Evolutionary conservation across 2,329 filamentous ascomycete genomes (phyloP).

Genomic region (Raffaelea albimanens): DNA sequence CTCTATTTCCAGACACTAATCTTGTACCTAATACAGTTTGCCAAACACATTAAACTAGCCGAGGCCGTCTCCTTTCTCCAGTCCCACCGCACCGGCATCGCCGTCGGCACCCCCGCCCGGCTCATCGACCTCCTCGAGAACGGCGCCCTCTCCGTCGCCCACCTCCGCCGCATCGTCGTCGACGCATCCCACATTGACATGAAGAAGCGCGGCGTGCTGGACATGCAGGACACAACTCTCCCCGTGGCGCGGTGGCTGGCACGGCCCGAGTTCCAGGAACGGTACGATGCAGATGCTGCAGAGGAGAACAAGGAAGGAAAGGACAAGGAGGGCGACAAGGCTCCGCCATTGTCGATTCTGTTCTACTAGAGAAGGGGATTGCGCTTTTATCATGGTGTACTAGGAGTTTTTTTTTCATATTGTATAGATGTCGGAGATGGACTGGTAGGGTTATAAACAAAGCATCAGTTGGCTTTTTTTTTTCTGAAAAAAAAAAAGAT

Average conservation of each 20-base stretch:
- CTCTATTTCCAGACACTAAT: no score
- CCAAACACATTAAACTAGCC: conserved; percentile 93
- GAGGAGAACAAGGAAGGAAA: conserved; percentile 12
- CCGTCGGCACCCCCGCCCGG: conserved; percentile 79
- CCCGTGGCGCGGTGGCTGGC: conserved; percentile 69
- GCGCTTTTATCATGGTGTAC: no score
- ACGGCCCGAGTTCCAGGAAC: conserved; percentile 53
- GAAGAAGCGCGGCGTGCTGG: conserved; percentile 88
- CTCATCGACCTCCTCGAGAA: conserved; percentile 75
- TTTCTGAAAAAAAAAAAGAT: not conserved
- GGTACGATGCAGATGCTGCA: conserved; percentile 35
- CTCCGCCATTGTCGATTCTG: conserved; percentile 44
- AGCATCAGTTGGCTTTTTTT: not conserved
- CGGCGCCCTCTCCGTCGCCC: conserved; percentile 60
- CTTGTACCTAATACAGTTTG: conserved; percentile 45
- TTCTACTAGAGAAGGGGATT: conserved; percentile 12
- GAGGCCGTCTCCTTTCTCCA: conserved; percentile 74
- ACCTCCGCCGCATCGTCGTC: conserved; percentile 71
- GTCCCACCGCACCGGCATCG: conserved; percentile 65
- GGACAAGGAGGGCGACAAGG: conserved; percentile 12
- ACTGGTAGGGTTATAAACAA: no score
- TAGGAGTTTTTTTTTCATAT: no score
- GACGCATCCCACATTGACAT: conserved; percentile 90
- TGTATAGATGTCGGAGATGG: not conserved
- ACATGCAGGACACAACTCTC: conserved; percentile 88